Percentiles rank a stretch among this genome's conserved stretches.
Conservation (phyloP, 2,329 filamentous ascomycete genomes). For the Sarocladium kiliense region DNA sequence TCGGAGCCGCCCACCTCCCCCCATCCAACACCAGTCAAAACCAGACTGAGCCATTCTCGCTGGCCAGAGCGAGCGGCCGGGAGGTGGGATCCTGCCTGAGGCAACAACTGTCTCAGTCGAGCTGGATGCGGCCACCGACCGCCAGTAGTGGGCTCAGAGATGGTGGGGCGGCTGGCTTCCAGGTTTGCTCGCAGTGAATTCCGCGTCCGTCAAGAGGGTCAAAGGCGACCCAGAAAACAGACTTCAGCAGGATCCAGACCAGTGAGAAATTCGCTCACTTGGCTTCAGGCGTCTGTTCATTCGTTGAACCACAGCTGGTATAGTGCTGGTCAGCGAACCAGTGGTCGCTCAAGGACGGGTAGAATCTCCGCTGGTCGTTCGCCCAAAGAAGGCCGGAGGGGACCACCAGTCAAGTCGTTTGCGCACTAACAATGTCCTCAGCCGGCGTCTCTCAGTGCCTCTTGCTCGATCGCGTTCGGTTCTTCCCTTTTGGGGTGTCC, state of each 20-base stretch:
- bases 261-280: conserved; percentile 4
- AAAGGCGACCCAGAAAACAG: conserved; percentile 6
- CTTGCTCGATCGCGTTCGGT: too few relatives aligned
- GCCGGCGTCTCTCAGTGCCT: too few relatives aligned
- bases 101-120: background rate
- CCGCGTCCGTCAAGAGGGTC: background rate
- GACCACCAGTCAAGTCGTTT: too few relatives aligned
- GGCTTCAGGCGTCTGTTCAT: background rate
- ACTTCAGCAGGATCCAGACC: background rate
- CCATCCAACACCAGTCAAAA: too few relatives aligned
- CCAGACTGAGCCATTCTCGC: too few relatives aligned
- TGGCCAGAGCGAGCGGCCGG: too few relatives aligned
- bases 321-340: too few relatives aligned
- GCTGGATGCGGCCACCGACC: background rate
- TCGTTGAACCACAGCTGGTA: too few relatives aligned
- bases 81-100: background rate
- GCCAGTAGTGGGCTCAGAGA: background rate
- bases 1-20: background rate
- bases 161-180: conserved; percentile 5
- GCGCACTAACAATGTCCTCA: too few relatives aligned
- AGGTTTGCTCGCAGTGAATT: background rate
- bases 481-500: background rate
- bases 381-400: too few relatives aligned
- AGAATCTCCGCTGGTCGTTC: too few relatives aligned
- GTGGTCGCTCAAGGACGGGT: too few relatives aligned